Evolutionary conservation across 164 flowering plant genomes (phyloP).

Genomic region (Taxillus chinensis): DNA sequence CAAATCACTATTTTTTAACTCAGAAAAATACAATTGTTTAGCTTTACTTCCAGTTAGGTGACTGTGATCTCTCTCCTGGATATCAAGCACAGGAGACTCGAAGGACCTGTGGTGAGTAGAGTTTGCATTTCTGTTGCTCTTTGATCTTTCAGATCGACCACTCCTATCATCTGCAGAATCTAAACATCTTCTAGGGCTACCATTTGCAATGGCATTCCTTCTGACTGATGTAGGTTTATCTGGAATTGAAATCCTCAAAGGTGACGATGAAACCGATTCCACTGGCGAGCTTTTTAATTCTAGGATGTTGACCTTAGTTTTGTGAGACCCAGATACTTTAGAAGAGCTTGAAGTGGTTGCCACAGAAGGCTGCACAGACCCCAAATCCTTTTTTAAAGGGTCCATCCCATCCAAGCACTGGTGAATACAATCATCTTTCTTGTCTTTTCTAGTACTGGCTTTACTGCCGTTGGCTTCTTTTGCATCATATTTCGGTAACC

Average conservation of each 20-base stretch:
- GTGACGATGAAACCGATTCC: constrained; percentile 51
- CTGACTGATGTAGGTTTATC: constrained; percentile 10
- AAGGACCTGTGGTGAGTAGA: constrained; percentile 6
- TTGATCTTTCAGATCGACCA: constrained; percentile 2
- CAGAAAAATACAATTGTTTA: constrained; percentile 7
- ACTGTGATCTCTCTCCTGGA: constrained; percentile 11
- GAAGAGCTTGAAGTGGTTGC: constrained; percentile 56
- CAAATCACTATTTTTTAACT: constrained; percentile 4
- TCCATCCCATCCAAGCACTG: constrained; percentile 5
- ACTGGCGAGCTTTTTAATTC: constrained; percentile 41
- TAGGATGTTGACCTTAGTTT: constrained; percentile 17
- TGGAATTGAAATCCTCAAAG: constrained; percentile 14
- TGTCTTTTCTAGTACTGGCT: constrained; percentile 16
- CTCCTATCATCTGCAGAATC: constrained; percentile 8
- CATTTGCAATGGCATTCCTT: constrained; percentile 6
- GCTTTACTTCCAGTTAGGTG: neutral
- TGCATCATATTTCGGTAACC: constrained; percentile 26
- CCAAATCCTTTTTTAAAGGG: constrained; percentile 17
- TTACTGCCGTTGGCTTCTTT: constrained; percentile 17
- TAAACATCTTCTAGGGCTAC: constrained; percentile 10
- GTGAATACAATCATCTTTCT: constrained; percentile 14
- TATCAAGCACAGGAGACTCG: constrained; percentile 8
- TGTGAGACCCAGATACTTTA: constrained; percentile 35
- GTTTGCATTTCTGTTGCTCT: constrained; percentile 7
- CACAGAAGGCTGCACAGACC: constrained; percentile 12